These are phyloP conservation scores for Tetratostichococcus sp. DNA, from an alignment of 139 green algal genomes.

Conservation along the genomic window DNA sequence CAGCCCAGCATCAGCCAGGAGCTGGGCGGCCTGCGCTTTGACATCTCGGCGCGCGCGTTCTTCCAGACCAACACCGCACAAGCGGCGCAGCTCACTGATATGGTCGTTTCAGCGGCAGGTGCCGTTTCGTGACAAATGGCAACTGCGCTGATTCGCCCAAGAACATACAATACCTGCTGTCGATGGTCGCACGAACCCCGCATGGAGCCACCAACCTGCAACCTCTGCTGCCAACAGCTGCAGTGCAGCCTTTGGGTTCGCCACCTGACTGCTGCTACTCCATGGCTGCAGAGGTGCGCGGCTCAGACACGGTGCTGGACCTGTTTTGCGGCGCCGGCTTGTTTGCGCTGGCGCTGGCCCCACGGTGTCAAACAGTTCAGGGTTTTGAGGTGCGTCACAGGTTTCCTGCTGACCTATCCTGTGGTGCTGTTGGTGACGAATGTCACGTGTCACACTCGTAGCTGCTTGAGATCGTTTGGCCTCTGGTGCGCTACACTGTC, in stretches of 20 bases:
- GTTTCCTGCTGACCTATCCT: no score
- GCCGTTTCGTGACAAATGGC: not conserved
- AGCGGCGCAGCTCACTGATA: slow-evolving; percentile 62
- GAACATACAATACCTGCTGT: no score
- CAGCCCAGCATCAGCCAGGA: slow-evolving; percentile 33
- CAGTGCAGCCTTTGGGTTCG: no score
- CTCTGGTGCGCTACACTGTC: no score
- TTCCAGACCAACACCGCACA: slow-evolving; percentile 88
- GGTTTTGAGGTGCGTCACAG: slow-evolving; percentile 44
- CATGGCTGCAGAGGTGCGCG: not conserved
- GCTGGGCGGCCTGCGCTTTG: slow-evolving; percentile 60
- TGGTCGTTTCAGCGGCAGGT: slow-evolving; percentile 44
- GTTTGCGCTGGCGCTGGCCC: slow-evolving; percentile 77
- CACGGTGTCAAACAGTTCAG: slow-evolving; percentile 26
- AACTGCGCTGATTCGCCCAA: no score
- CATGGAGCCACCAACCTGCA: no score
- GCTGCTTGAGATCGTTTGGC: no score
- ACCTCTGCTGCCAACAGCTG: no score
- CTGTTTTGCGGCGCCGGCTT: slow-evolving; percentile 86
- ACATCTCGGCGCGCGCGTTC: slow-evolving; percentile 71
- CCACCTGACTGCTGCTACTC: not conserved
- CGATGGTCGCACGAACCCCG: no score
- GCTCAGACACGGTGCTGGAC: slow-evolving; percentile 69
- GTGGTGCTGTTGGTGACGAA: no score
- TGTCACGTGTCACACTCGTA: no score